Evolutionary conservation across 306 rosid genomes (phyloP).

Genomic region (Quercus gilva): DNA sequence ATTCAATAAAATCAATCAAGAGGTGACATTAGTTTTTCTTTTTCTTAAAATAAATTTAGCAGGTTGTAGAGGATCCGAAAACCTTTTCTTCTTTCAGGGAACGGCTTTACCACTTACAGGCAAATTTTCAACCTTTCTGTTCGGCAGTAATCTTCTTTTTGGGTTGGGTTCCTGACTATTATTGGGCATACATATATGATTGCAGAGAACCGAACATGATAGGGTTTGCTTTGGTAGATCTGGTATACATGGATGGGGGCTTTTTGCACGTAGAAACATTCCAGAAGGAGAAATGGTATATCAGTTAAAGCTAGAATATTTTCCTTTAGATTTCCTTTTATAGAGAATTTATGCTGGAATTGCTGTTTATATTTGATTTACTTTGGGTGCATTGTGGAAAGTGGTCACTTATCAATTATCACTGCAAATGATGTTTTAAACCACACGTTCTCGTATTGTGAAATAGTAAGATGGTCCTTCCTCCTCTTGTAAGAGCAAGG

Average conservation of each 20-base stretch:
- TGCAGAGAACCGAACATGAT: slow-evolving; percentile 86
- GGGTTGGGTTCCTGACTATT: slow-evolving; percentile 32
- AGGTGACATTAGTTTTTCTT: background rate
- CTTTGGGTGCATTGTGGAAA: background rate
- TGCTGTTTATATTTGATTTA: background rate
- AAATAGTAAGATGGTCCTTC: background rate
- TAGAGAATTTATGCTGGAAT: background rate
- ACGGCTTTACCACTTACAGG: slow-evolving; percentile 89
- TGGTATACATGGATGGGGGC: slow-evolving; percentile 99
- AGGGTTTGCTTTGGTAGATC: slow-evolving; percentile 99
- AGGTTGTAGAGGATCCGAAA: slow-evolving; percentile 62
- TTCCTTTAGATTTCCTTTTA: background rate
- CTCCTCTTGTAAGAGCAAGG: too few relatives aligned
- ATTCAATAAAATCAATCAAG: background rate
- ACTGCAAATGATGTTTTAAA: background rate
- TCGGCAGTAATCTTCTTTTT: slow-evolving; percentile 8
- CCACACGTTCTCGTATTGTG: background rate
- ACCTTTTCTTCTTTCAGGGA: slow-evolving; percentile 90
- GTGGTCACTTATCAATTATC: too few relatives aligned
- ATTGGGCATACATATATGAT: slow-evolving; percentile 21
- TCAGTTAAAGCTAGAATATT: slow-evolving; percentile 10
- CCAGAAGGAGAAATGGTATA: slow-evolving; percentile 99
- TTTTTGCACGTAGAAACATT: slow-evolving; percentile 85
- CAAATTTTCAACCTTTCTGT: slow-evolving; percentile 32
- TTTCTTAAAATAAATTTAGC: slow-evolving; percentile 17